phyloP scores from a whole-genome alignment of 108 stramenopile species.

The Nitzschia sp. region DNA sequence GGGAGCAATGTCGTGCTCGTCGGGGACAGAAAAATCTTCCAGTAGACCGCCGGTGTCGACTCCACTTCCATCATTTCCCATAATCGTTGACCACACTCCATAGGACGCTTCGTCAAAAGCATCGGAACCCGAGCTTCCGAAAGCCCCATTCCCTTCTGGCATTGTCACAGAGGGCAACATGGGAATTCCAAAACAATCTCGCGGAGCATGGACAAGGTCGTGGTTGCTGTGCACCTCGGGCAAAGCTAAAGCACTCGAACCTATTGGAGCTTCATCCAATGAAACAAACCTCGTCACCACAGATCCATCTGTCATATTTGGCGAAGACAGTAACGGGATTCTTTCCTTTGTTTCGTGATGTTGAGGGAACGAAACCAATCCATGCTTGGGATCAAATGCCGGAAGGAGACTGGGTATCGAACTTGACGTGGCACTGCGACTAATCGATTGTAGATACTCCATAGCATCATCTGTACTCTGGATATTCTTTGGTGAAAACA shows the following conservation, averaged over 20 bases:
- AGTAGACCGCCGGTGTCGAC: background rate
- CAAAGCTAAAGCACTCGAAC: slow-evolving; percentile 5
- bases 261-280: slow-evolving; percentile 51
- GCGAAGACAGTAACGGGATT: slow-evolving; percentile 29
- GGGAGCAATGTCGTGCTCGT: slow-evolving; percentile 11
- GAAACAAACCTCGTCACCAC: slow-evolving; percentile 80
- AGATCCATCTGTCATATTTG: slow-evolving; percentile 46
- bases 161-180: slow-evolving; percentile 68
- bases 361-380: slow-evolving; percentile 32
- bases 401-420: slow-evolving; percentile 80
- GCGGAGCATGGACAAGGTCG: slow-evolving; percentile 61
- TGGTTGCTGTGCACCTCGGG: slow-evolving; percentile 47
- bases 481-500: slow-evolving; percentile 88
- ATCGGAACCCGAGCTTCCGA: slow-evolving; percentile 15
- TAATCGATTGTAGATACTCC: slow-evolving; percentile 81
- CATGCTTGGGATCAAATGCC: slow-evolving; percentile 56
- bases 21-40: background rate
- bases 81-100: slow-evolving; percentile 86
- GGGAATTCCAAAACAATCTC: slow-evolving; percentile 82
- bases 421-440: slow-evolving; percentile 68
- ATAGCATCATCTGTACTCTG: slow-evolving; percentile 78
- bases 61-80: slow-evolving; percentile 48
- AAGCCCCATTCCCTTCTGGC: slow-evolving; percentile 17
- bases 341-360: slow-evolving; percentile 30
- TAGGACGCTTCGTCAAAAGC: slow-evolving; percentile 86